phyloP scores from a whole-genome alignment of 495 filamentous ascomycete genomes.

The Podospora fimiseda region DNA sequence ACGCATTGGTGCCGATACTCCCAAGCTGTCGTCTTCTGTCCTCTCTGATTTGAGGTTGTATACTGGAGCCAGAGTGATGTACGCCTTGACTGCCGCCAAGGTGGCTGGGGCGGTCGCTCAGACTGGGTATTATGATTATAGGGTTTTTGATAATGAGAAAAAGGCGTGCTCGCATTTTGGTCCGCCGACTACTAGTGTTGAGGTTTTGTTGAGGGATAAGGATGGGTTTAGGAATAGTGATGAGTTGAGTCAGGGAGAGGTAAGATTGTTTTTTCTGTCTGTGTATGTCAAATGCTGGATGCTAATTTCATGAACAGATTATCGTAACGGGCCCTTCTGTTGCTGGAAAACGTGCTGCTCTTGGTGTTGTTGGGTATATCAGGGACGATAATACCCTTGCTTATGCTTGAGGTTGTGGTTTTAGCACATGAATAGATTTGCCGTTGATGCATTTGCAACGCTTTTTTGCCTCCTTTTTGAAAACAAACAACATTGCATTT shows the following conservation, averaged over 20 bases:
- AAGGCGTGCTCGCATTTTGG: conserved; percentile 68
- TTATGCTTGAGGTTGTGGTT: conserved; percentile 27
- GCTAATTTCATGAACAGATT: conserved; percentile 38
- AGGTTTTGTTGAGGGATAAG: conserved; percentile 64
- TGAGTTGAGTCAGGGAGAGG: conserved; percentile 56
- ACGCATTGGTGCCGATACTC: conserved; percentile 43
- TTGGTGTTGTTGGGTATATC: conserved; percentile 53
- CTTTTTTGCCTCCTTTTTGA: no score
- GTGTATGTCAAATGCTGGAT: neutral
- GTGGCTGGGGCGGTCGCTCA: conserved; percentile 83
- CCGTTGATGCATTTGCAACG: no score
- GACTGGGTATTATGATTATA: conserved; percentile 82
- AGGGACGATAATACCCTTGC: conserved; percentile 51
- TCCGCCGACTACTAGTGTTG: conserved; percentile 68
- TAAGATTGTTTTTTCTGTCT: conserved; percentile 27
- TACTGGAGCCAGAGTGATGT: conserved; percentile 73
- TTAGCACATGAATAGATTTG: no score
- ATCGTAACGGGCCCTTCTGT: conserved; percentile 62
- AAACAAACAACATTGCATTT: conserved; percentile 1
- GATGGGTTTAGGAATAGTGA: conserved; percentile 52
- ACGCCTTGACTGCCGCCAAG: conserved; percentile 72
- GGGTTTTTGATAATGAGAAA: conserved; percentile 45
- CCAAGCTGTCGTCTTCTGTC: conserved; percentile 54
- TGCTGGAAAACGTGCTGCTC: conserved; percentile 50
- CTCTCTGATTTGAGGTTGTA: conserved; percentile 75